Evolutionary conservation across 2,329 filamentous ascomycete genomes (phyloP).

Genomic region (Stachybotrys chartarum): DNA sequence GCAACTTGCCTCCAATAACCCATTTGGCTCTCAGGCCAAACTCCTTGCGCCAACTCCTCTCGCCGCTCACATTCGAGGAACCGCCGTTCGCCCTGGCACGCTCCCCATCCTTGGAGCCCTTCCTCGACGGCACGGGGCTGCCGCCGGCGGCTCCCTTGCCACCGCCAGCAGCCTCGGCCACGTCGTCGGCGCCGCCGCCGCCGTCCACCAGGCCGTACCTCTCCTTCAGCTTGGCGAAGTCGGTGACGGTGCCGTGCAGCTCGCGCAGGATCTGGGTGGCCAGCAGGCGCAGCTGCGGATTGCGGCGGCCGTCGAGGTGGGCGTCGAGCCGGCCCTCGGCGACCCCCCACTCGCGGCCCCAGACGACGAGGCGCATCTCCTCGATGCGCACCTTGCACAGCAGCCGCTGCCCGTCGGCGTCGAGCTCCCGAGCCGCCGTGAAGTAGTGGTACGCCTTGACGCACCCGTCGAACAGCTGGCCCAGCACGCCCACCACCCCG

Average conservation of each 20-base stretch:
- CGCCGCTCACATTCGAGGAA: constrained; percentile 6
- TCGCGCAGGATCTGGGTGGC: constrained; percentile 34
- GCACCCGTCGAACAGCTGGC: constrained; percentile 39
- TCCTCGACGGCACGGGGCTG: constrained; percentile 12
- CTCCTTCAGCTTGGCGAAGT: constrained; percentile 33
- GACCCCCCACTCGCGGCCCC: constrained; percentile 41
- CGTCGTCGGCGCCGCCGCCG: not conserved
- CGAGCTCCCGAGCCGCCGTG: constrained; percentile 32
- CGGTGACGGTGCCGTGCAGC: constrained; percentile 35
- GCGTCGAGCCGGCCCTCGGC: constrained; percentile 36
- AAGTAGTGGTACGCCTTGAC: constrained; percentile 39
- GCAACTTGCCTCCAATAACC: constrained; percentile 33
- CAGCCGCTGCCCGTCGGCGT: constrained; percentile 33
- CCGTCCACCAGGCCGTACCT: constrained; percentile 33
- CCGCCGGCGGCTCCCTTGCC: not conserved
- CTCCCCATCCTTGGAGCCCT: constrained; percentile 14
- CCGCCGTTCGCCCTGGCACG: constrained; percentile 9
- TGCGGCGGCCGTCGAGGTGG: constrained; percentile 26
- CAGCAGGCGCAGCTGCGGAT: constrained; percentile 28
- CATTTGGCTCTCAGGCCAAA: constrained; percentile 29
- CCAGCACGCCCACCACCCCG: constrained; percentile 35
- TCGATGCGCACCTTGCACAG: constrained; percentile 42
- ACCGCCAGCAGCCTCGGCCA: not conserved
- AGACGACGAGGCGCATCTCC: constrained; percentile 39
- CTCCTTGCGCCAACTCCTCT: constrained; percentile 26